Conservation (phyloP, 2,329 filamentous ascomycete species). For the Cordyceps fumosorosea region DNA sequence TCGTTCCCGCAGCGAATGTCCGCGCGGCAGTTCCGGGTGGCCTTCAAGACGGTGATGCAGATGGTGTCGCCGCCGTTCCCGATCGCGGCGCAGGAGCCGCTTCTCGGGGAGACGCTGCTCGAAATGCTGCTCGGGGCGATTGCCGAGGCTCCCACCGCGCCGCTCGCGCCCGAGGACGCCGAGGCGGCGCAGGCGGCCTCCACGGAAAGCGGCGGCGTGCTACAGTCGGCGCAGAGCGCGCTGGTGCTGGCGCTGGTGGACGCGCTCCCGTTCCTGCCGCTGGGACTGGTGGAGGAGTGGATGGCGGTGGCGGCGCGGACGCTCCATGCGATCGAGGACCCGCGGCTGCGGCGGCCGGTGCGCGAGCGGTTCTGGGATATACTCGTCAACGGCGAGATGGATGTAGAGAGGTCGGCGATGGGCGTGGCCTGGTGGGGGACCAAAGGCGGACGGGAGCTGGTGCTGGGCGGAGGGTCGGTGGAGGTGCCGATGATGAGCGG, state of each 20-base stretch:
- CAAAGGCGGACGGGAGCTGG: conserved; percentile 45
- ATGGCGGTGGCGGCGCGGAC: conserved; percentile 64
- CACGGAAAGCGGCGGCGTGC: conserved; percentile 22
- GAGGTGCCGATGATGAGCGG: conserved; percentile 47
- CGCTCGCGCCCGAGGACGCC: conserved; percentile 30
- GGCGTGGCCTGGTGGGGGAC: conserved; percentile 83
- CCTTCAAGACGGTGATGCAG: conserved; percentile 78
- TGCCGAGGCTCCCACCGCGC: conserved; percentile 42
- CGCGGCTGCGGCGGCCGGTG: conserved; percentile 55
- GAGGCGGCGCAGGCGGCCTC: conserved; percentile 26
- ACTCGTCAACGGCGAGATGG: conserved; percentile 76
- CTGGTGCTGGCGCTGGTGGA: conserved; percentile 73
- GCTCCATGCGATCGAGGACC: conserved; percentile 57
- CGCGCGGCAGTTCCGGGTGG: conserved; percentile 78
- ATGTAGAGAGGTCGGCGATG: conserved; percentile 72
- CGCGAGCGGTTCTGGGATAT: conserved; percentile 73
- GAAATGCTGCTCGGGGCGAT: conserved; percentile 65
- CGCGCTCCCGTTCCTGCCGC: conserved; percentile 65
- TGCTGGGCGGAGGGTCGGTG: conserved; percentile 26
- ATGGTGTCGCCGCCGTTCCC: conserved; percentile 75
- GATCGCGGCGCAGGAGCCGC: conserved; percentile 64
- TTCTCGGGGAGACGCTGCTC: conserved; percentile 72
- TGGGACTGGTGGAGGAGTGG: conserved; percentile 72
- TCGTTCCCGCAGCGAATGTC: conserved; percentile 76
- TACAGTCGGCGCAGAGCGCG: conserved; percentile 70